Percentiles rank a stretch among this genome's conserved stretches.
Conservation (phyloP, 1,284 basidiomycete genomes). For the Trametes versicolor region DNA sequence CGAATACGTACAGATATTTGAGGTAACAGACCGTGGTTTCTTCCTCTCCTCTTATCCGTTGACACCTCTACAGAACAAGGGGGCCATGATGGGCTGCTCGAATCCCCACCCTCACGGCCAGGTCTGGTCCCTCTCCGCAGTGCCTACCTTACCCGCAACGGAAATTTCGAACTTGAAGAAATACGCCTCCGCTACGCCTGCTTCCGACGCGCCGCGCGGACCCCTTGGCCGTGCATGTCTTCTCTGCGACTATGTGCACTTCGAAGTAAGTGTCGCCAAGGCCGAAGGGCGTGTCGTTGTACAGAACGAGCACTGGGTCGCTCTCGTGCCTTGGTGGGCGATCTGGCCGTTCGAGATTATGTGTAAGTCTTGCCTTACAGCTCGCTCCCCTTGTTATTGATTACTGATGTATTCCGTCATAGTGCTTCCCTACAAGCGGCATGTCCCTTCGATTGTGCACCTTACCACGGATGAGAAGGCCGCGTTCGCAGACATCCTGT, state of each 20-base stretch:
- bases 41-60: neutral
- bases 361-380: slow-evolving; percentile 52
- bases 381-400: neutral
- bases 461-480: slow-evolving; percentile 69
- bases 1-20: slow-evolving; percentile 89
- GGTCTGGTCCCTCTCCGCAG: slow-evolving; percentile 83
- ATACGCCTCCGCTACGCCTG: slow-evolving; percentile 57
- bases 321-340: slow-evolving; percentile 96
- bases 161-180: slow-evolving; percentile 69
- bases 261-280: slow-evolving; percentile 63
- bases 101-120: slow-evolving; percentile 98
- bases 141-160: slow-evolving; percentile 77
- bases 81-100: slow-evolving; percentile 95
- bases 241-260: slow-evolving; percentile 86
- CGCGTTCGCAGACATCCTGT: slow-evolving; percentile 74
- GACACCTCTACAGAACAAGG: slow-evolving; percentile 78
- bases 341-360: slow-evolving; percentile 95
- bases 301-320: slow-evolving; percentile 85
- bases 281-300: slow-evolving; percentile 74
- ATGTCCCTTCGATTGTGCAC: slow-evolving; percentile 75
- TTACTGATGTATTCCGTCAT: neutral
- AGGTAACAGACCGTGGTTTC: slow-evolving; percentile 55
- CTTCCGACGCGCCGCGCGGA: slow-evolving; percentile 63
- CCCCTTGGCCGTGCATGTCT: slow-evolving; percentile 74
- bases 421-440: slow-evolving; percentile 85